Evolutionary conservation across 192 early-diverging fungal species (phyloP), one percentile per base, ranked within the genome.

Genomic region (Linnemannia zychae): DNA sequence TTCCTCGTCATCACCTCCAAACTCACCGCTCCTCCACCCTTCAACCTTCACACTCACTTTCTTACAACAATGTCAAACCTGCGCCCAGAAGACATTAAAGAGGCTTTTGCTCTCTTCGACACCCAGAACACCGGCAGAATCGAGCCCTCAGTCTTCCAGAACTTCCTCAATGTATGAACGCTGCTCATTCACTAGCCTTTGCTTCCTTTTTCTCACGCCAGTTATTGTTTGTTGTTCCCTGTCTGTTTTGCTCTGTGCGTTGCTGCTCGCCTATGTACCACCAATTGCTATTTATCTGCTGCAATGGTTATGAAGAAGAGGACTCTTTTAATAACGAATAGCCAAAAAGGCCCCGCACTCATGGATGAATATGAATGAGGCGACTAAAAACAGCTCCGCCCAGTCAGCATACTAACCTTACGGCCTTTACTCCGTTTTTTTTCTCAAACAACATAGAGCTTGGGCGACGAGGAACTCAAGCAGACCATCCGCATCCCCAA

Each of bases 401-500:
- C 6, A 57, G 22, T 31, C 28, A 63, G 31, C 57, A 63, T n/a
- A 28, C 28, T 63, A 13, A 3, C 6, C 33, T 33, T 33, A 6
- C 24, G 65, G 5, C 24, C 57, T 31, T 24, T 33, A n/a, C 13
- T 33, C 57, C 13, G 57, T 1, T 24, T 15, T 33, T 63, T 63
- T 12, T 63, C 12, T 63, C 11, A 31, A 34, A 50, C 12, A 7
- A 6, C 5, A 48, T 70, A 84, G 77, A 72, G 49, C 11, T 46
- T 84, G 53, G 82, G 82, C 22, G 82, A 84, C 53, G 72, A 79
- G 11, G 82, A 84, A 15, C 77, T 84, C 50, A 78, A 75, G 73
- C 36, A 38, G n/a, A 33, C 82, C 5, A 71, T 84, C 53, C 72
- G 68, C 34, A 46, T 84, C 44, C 82, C 82, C 0, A 84, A 46